Conservation (phyloP, 768 basidiomycete genomes). For the Cystofilobasidium ferigula region DNA sequence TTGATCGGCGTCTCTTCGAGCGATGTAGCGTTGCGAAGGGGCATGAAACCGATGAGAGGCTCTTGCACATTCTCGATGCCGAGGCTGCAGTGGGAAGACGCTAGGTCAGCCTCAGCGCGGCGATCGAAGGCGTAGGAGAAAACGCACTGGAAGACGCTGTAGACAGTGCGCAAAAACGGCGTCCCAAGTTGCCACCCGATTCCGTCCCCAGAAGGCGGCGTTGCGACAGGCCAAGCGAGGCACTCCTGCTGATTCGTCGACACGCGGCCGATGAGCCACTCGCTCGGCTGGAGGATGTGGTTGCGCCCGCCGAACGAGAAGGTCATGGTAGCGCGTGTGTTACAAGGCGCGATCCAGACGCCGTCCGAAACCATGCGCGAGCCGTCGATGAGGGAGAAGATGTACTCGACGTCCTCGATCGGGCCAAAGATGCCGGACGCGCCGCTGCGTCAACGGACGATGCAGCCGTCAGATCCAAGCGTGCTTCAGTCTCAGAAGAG, state of each 20-base stretch:
- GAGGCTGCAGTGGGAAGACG: conserved; percentile 25
- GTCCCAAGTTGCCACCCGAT: conserved; percentile 37
- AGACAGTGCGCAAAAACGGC: conserved; percentile 33
- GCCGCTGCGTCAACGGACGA: conserved; percentile 21
- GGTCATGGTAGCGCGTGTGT: conserved; percentile 33
- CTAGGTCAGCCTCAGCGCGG: background rate
- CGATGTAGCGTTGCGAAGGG: background rate
- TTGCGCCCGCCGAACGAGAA: conserved; percentile 32
- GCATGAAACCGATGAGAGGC: conserved; percentile 34
- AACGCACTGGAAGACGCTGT: conserved; percentile 33
- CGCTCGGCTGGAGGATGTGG: conserved; percentile 32
- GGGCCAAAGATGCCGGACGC: conserved; percentile 36
- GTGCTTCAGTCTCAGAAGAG: background rate
- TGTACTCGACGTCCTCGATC: conserved; percentile 31
- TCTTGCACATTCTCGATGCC: conserved; percentile 34
- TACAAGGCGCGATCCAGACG: conserved; percentile 35
- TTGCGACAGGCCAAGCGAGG: conserved; percentile 35
- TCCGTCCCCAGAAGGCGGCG: conserved; percentile 32
- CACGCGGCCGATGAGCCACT: conserved; percentile 35
- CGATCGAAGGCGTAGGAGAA: background rate
- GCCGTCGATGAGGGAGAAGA: conserved; percentile 32
- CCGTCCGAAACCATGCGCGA: conserved; percentile 33
- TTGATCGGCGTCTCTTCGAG: background rate
- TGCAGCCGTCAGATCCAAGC: no score
- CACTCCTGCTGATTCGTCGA: conserved; percentile 29